Conservation (phyloP, 768 basidiomycete species). For the Amyloporia xantha region DNA sequence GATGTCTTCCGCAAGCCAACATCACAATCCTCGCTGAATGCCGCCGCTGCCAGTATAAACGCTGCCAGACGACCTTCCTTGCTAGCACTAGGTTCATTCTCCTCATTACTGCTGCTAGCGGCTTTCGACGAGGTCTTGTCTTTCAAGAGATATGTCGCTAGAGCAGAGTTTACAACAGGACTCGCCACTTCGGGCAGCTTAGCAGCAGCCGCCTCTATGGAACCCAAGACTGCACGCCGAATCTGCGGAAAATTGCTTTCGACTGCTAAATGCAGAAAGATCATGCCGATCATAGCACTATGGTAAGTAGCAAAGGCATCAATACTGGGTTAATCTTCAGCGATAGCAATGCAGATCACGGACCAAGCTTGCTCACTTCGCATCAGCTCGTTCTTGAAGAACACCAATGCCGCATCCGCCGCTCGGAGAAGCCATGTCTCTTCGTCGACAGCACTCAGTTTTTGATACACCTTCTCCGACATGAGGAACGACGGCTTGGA, state of each 20-base stretch:
- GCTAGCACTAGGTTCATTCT: slow-evolving; percentile 35
- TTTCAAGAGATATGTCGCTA: slow-evolving; percentile 41
- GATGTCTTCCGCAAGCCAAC: slow-evolving; percentile 34
- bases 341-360: slow-evolving; percentile 13
- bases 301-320: slow-evolving; percentile 1
- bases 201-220: slow-evolving; percentile 34
- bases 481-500: slow-evolving; percentile 81
- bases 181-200: slow-evolving; percentile 43
- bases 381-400: slow-evolving; percentile 41
- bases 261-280: slow-evolving; percentile 63
- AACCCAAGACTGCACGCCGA: slow-evolving; percentile 39
- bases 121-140: slow-evolving; percentile 25
- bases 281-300: slow-evolving; percentile 58
- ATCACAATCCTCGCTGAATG: slow-evolving; percentile 40
- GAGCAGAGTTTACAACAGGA: slow-evolving; percentile 51
- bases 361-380: slow-evolving; percentile 55
- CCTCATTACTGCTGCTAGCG: slow-evolving; percentile 25
- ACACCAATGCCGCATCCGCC: slow-evolving; percentile 40
- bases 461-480: slow-evolving; percentile 84
- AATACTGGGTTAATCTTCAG: background rate
- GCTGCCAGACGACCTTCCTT: slow-evolving; percentile 47
- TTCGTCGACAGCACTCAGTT: slow-evolving; percentile 52
- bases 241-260: slow-evolving; percentile 49
- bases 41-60: slow-evolving; percentile 45
- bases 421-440: slow-evolving; percentile 75